phyloP scores from a whole-genome alignment of 2,329 filamentous ascomycete genomes.

The Cordyceps sp. region DNA sequence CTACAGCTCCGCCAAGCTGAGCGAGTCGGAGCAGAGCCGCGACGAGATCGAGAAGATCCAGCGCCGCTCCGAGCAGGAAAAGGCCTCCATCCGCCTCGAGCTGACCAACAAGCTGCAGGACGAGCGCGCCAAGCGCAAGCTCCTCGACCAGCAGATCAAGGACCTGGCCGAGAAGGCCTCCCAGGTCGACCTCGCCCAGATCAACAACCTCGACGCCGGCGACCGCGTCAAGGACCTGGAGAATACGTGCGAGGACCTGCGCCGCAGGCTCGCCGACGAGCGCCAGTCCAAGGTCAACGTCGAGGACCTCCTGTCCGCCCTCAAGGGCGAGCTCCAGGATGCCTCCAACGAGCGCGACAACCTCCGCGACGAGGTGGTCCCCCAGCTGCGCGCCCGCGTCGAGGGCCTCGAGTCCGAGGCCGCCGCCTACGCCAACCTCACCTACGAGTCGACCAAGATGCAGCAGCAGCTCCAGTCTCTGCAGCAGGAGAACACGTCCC shows the following conservation, averaged over 20 bases:
- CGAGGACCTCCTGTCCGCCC: conserved; percentile 73
- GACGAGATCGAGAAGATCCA: conserved; percentile 72
- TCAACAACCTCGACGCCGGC: conserved; percentile 37
- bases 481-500: conserved; percentile 46
- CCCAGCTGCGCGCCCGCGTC: conserved; percentile 57
- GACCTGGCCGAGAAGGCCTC: conserved; percentile 66
- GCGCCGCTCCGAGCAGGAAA: conserved; percentile 76
- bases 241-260: conserved; percentile 62
- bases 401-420: conserved; percentile 66
- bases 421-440: conserved; percentile 52
- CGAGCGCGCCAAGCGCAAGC: conserved; percentile 59
- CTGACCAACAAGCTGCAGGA: conserved; percentile 77
- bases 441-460: conserved; percentile 69
- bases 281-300: conserved; percentile 81
- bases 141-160: conserved; percentile 71
- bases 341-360: conserved; percentile 83
- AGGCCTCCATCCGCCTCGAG: conserved; percentile 70
- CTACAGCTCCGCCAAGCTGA: conserved; percentile 66
- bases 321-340: conserved; percentile 67
- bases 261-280: conserved; percentile 70
- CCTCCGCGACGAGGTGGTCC: conserved; percentile 73
- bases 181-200: conserved; percentile 36
- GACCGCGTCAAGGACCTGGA: conserved; percentile 64
- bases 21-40: conserved; percentile 44
- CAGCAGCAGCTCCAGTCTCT: conserved; percentile 70